A percentile compares a stretch with the other conserved stretches of the same genome.
Evolutionary conservation across 192 early-diverging fungal genomes (phyloP).

Genomic region (Helicostylum pulchrum): DNA sequence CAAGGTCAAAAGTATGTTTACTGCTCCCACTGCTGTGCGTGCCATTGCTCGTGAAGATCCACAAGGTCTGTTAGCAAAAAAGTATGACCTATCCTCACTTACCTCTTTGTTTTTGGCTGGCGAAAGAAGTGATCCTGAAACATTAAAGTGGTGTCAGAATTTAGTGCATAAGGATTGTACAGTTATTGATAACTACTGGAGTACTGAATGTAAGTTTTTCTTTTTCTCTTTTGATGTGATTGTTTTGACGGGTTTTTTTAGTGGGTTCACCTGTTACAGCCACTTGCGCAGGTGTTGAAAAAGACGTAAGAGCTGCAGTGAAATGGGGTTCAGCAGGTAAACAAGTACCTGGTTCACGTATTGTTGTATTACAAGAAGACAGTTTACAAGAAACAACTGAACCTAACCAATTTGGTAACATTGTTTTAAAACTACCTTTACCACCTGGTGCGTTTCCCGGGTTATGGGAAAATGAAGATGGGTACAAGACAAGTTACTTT

Average conservation of each 20-base stretch:
- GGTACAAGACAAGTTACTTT: slow-evolving; percentile 74
- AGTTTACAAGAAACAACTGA: slow-evolving; percentile 42
- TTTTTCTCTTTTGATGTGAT: neutral
- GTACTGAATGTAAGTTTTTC: slow-evolving; percentile 61
- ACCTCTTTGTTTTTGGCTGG: slow-evolving; percentile 74
- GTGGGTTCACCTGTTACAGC: slow-evolving; percentile 79
- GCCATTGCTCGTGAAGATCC: slow-evolving; percentile 80
- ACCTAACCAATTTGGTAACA: slow-evolving; percentile 68
- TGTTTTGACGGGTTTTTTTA: neutral
- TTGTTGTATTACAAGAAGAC: slow-evolving; percentile 57
- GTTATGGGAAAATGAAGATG: slow-evolving; percentile 75
- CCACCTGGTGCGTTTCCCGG: slow-evolving; percentile 75
- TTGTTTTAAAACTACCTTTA: slow-evolving; percentile 75
- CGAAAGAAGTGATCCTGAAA: slow-evolving; percentile 80
- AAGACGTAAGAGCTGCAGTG: slow-evolving; percentile 21
- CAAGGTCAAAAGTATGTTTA: slow-evolving; percentile 69
- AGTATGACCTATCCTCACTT: slow-evolving; percentile 62
- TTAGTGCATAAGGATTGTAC: slow-evolving; percentile 44
- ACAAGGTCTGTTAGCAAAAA: slow-evolving; percentile 48
- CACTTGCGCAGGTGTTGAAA: slow-evolving; percentile 54
- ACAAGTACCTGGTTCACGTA: slow-evolving; percentile 73
- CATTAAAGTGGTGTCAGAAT: slow-evolving; percentile 53
- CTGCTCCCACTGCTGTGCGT: slow-evolving; percentile 84
- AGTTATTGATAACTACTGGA: slow-evolving; percentile 88
- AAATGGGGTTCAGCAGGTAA: slow-evolving; percentile 76